Conservation (phyloP, 495 filamentous ascomycete species). For the Pyrenopolyporus hunteri region DNA sequence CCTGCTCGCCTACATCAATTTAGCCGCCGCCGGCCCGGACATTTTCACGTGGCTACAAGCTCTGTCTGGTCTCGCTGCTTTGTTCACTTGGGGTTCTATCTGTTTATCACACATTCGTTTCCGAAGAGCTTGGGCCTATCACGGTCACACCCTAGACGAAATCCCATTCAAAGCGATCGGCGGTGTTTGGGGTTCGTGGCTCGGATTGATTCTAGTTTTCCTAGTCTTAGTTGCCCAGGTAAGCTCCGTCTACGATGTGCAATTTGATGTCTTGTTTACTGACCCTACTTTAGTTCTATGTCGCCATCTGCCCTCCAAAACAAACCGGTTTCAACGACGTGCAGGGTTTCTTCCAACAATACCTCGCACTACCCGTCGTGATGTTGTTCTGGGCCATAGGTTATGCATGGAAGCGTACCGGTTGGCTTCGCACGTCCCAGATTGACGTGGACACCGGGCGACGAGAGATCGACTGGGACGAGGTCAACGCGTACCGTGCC, state of each 20-base stretch:
- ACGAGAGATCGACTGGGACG: slow-evolving; percentile 62
- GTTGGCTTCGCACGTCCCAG: slow-evolving; percentile 58
- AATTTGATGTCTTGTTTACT: not conserved
- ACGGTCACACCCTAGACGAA: slow-evolving; percentile 70
- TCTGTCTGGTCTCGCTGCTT: slow-evolving; percentile 59
- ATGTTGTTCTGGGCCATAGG: slow-evolving; percentile 61
- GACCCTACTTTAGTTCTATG: slow-evolving; percentile 52
- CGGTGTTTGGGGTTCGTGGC: slow-evolving; percentile 70
- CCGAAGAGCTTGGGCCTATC: slow-evolving; percentile 66
- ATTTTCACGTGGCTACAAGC: slow-evolving; percentile 69
- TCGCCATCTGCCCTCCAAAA: slow-evolving; percentile 54
- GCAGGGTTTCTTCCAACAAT: slow-evolving; percentile 65
- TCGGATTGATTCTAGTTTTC: slow-evolving; percentile 65
- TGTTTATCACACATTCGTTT: slow-evolving; percentile 65
- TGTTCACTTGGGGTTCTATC: slow-evolving; percentile 64
- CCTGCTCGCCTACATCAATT: slow-evolving; percentile 61
- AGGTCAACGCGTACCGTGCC: slow-evolving; percentile 55
- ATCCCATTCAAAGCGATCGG: slow-evolving; percentile 70
- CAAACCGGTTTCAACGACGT: slow-evolving; percentile 52
- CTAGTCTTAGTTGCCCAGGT: slow-evolving; percentile 69
- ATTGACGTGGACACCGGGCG: slow-evolving; percentile 71
- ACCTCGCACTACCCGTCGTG: slow-evolving; percentile 65
- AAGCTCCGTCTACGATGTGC: slow-evolving; percentile 20
- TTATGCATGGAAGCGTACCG: slow-evolving; percentile 65
- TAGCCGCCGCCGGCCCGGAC: slow-evolving; percentile 49